Conservation (phyloP, 306 rosid genomes). For the Pterocarpus macrocarpus region DNA sequence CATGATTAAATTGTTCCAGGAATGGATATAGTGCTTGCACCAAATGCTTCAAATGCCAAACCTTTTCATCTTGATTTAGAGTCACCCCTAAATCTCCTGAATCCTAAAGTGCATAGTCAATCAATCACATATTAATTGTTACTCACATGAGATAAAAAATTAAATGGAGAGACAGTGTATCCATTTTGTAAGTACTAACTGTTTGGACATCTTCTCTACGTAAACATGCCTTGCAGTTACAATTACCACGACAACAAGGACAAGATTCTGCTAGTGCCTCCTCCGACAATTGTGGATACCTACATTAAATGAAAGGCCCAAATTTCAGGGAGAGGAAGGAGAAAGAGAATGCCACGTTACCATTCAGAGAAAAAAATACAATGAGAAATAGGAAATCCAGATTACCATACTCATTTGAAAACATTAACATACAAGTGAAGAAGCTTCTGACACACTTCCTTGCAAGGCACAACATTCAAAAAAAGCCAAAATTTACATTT, state of each 20-base stretch:
- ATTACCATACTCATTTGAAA: neutral
- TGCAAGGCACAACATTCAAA: neutral
- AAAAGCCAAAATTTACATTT: neutral
- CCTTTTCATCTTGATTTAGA: conserved; percentile 30
- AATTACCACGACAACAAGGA: conserved; percentile 38
- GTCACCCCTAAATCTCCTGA: conserved; percentile 10
- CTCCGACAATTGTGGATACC: conserved; percentile 43
- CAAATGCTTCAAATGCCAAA: conserved; percentile 35
- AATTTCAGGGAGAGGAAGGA: conserved; percentile 10
- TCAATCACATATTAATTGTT: conserved; percentile 12
- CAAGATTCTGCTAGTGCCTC: conserved; percentile 42
- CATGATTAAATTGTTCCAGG: conserved; percentile 40
- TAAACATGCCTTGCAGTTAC: conserved; percentile 47
- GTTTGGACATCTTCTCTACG: conserved; percentile 2
- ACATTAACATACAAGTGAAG: neutral
- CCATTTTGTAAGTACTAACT: conserved; percentile 30
- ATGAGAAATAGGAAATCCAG: neutral
- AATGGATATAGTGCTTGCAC: conserved; percentile 40
- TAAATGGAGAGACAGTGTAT: neutral
- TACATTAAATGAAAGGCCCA: neutral
- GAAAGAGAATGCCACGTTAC: neutral
- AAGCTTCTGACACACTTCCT: neutral
- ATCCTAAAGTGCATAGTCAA: conserved; percentile 28
- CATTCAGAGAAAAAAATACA: neutral
- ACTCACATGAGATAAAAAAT: neutral